Conservation (phyloP, 768 basidiomycete genomes). For the Gelatoporia subvermispora region DNA sequence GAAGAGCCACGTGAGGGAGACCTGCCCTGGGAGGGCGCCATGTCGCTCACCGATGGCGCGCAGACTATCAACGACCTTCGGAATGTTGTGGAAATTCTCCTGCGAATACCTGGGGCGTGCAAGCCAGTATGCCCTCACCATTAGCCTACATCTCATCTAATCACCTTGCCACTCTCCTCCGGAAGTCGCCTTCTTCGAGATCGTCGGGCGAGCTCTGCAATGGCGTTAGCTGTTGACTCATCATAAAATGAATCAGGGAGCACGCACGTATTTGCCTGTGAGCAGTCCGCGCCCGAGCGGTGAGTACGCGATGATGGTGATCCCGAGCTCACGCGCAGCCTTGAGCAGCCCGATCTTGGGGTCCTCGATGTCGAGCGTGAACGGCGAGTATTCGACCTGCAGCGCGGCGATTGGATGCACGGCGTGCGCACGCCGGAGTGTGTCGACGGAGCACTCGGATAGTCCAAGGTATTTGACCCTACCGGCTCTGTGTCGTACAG, state of each 20-base stretch:
- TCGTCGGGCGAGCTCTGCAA: conserved; percentile 25
- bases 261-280: conserved; percentile 21
- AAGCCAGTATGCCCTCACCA: neutral
- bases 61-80: conserved; percentile 20
- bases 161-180: conserved; percentile 17
- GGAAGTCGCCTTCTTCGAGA: conserved; percentile 24
- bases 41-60: conserved; percentile 18
- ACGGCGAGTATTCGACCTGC: conserved; percentile 42
- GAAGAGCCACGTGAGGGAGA: conserved; percentile 27
- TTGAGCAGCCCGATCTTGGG: conserved; percentile 33
- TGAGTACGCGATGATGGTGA: conserved; percentile 42
- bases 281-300: conserved; percentile 28
- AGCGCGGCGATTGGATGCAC: conserved; percentile 41
- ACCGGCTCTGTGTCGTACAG: conserved; percentile 16
- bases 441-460: conserved; percentile 24
- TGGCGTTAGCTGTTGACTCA: neutral
- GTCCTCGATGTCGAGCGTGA: conserved; percentile 41
- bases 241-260: neutral
- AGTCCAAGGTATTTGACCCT: conserved; percentile 24
- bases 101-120: conserved; percentile 22
- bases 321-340: conserved; percentile 38
- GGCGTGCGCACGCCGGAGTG: conserved; percentile 27
- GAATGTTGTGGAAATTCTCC: conserved; percentile 28
- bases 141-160: neutral
- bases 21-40: conserved; percentile 27